Evolutionary conservation across 2,329 filamentous ascomycete species (phyloP).

Genomic region (Aspergillus ochraceus): DNA sequence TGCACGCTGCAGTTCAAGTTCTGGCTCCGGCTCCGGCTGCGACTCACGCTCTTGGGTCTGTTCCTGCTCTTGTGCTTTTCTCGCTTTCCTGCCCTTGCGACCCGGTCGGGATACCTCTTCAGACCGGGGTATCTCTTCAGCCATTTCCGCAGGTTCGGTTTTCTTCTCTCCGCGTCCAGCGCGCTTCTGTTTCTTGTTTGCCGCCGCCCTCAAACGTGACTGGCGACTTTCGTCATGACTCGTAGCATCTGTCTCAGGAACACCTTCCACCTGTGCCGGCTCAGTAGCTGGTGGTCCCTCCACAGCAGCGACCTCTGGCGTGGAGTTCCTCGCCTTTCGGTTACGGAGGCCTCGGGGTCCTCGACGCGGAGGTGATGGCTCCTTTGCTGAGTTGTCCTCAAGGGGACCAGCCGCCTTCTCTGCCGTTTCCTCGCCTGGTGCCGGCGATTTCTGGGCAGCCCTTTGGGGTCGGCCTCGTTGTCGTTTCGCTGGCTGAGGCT

Average conservation of each 20-base stretch:
- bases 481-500: slow-evolving; percentile 7
- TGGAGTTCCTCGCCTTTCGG: slow-evolving; percentile 11
- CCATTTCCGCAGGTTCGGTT: neutral
- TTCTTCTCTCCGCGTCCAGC: slow-evolving; percentile 12
- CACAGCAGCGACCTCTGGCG: neutral
- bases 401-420: slow-evolving; percentile 6
- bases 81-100: neutral
- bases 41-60: slow-evolving; percentile 8
- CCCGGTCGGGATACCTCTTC: neutral
- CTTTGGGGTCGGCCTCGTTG: slow-evolving; percentile 1
- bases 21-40: slow-evolving; percentile 2
- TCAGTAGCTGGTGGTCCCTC: slow-evolving; percentile 2
- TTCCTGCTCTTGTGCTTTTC: neutral
- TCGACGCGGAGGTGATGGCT: neutral
- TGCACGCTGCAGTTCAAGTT: neutral
- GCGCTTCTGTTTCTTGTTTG: slow-evolving; percentile 14
- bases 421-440: neutral
- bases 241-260: slow-evolving; percentile 1
- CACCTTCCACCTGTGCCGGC: neutral
- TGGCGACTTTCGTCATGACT: neutral
- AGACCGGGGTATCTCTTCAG: slow-evolving; percentile 1
- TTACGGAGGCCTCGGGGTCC: slow-evolving; percentile 6
- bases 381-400: slow-evolving; percentile 2
- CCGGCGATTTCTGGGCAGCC: neutral
- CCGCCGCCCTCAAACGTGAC: slow-evolving; percentile 9